Percentiles rank a stretch among this genome's conserved stretches.
Conservation (phyloP, 2,329 filamentous ascomycete species). For the Ploettnerulaceae sp. region DNA sequence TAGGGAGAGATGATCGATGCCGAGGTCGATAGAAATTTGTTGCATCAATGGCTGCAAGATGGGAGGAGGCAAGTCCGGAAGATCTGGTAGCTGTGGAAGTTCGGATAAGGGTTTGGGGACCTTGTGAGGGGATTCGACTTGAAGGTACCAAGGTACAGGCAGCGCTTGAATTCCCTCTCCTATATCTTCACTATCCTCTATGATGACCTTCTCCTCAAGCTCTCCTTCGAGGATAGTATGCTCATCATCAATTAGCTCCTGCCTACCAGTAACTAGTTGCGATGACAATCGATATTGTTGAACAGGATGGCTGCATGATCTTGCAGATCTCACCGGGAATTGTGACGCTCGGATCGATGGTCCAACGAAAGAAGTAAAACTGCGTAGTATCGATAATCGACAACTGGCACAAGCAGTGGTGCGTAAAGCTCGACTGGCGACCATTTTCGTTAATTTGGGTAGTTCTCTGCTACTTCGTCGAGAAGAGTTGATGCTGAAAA, state of each 20-base stretch:
- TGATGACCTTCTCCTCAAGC: neutral
- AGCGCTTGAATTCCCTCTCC: constrained; percentile 20
- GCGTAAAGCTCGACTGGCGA: constrained; percentile 27
- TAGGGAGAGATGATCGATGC: constrained; percentile 74
- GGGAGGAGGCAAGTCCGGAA: constrained; percentile 57
- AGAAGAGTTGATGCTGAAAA: neutral
- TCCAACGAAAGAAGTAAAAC: constrained; percentile 25
- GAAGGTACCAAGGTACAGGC: constrained; percentile 78
- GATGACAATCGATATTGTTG: constrained; percentile 19
- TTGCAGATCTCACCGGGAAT: constrained; percentile 6
- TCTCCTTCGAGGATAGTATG: neutral
- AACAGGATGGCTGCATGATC: constrained; percentile 2
- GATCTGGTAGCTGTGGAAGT: constrained; percentile 53
- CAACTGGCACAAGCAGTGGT: constrained; percentile 32
- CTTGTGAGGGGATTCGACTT: constrained; percentile 52
- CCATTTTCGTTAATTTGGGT: constrained; percentile 28
- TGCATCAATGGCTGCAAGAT: constrained; percentile 69
- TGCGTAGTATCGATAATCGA: constrained; percentile 28
- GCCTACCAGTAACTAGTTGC: constrained; percentile 4
- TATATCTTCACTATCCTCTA: constrained; percentile 12
- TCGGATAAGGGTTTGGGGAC: constrained; percentile 41
- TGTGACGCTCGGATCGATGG: constrained; percentile 21
- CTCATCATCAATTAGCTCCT: constrained; percentile 1
- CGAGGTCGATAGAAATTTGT: constrained; percentile 77
- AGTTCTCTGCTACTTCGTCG: too few species aligned